Evolutionary conservation across 2,329 filamentous ascomycete species (phyloP).

Genomic region (Neofusicoccum umdonicola): DNA sequence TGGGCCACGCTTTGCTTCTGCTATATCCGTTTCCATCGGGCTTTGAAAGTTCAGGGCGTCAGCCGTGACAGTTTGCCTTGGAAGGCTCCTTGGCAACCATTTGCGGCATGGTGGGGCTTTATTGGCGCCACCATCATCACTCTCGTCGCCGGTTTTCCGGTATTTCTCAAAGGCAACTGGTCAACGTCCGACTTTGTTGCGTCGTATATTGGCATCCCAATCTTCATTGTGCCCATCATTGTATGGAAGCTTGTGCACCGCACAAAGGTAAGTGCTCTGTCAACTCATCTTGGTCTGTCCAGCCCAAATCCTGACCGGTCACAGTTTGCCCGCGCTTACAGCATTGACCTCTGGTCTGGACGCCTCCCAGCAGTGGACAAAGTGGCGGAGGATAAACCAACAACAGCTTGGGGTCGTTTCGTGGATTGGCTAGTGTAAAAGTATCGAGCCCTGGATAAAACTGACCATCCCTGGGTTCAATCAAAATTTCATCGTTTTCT

Average conservation of each 20-base stretch:
- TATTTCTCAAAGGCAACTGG: background rate
- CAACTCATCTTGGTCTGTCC: too few species aligned
- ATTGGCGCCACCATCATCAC: background rate
- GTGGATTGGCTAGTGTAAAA: constrained; percentile 16
- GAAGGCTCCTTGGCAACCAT: background rate
- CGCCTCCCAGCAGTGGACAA: background rate
- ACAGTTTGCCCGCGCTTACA: constrained; percentile 25
- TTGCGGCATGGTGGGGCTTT: background rate
- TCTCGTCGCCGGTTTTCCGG: background rate
- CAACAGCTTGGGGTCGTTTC: constrained; percentile 13
- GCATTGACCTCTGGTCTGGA: constrained; percentile 30
- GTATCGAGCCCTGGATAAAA: background rate
- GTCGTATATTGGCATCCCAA: constrained; percentile 32
- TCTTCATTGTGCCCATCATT: constrained; percentile 40
- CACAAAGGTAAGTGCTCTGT: constrained; percentile 34
- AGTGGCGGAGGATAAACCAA: background rate
- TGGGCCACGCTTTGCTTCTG: background rate
- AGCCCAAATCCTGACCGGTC: background rate
- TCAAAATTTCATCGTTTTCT: background rate
- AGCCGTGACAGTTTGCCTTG: background rate
- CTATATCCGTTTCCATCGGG: constrained; percentile 49
- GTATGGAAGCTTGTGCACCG: constrained; percentile 41
- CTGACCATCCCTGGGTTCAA: background rate
- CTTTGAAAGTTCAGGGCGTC: constrained; percentile 49
- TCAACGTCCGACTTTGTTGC: background rate